Percentiles rank a stretch among this genome's conserved stretches.
phyloP scores from a whole-genome alignment of 164 flowering plant genomes.

The Vitis cinerea region DNA sequence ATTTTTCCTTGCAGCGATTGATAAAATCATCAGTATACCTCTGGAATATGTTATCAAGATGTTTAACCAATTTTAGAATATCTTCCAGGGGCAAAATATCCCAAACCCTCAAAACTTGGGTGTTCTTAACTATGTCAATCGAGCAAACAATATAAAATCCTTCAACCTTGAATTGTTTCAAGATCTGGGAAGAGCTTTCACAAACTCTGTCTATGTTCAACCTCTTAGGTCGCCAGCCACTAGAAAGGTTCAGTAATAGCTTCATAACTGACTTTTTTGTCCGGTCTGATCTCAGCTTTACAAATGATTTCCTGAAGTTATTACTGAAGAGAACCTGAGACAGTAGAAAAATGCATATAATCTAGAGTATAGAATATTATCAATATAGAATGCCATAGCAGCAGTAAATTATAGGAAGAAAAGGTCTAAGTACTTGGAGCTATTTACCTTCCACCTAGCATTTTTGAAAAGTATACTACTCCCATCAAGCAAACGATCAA shows the following conservation, averaged over 20 bases:
- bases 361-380: neutral
- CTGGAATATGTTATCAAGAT: slow-evolving; percentile 45
- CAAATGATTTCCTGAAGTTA: slow-evolving; percentile 53
- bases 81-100: slow-evolving; percentile 62
- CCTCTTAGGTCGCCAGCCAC: slow-evolving; percentile 72
- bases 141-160: slow-evolving; percentile 48
- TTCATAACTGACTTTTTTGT: slow-evolving; percentile 37
- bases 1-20: slow-evolving; percentile 49
- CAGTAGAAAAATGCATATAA: neutral
- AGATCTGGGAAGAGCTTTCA: slow-evolving; percentile 38
- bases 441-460: slow-evolving; percentile 73
- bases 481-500: slow-evolving; percentile 59
- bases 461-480: slow-evolving; percentile 53
- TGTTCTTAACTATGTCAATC: slow-evolving; percentile 46
- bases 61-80: slow-evolving; percentile 47
- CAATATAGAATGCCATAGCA: neutral
- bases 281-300: slow-evolving; percentile 27
- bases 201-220: slow-evolving; percentile 30
- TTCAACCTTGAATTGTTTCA: slow-evolving; percentile 57
- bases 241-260: slow-evolving; percentile 45
- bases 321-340: slow-evolving; percentile 65
- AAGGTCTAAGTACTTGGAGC: neutral
- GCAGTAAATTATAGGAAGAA: too few species aligned
- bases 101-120: slow-evolving; percentile 75
- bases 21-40: slow-evolving; percentile 53